Percentiles rank a stretch among this genome's conserved stretches.
phyloP scores from a whole-genome alignment of 2,329 filamentous ascomycete species.

The Colletotrichum simmondsii region DNA sequence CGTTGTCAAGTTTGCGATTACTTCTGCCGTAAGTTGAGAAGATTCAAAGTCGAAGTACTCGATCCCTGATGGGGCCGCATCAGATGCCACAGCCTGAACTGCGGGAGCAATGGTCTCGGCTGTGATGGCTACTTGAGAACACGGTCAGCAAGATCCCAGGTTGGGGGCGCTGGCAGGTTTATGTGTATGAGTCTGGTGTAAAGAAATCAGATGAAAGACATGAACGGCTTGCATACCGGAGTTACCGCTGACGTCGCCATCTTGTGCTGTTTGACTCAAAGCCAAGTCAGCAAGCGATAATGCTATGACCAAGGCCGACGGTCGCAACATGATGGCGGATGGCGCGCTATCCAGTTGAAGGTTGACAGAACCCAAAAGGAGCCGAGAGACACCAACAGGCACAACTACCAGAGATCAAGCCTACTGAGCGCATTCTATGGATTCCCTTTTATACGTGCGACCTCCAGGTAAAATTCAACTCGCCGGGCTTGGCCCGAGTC shows the following conservation, averaged over 20 bases:
- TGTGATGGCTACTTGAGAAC: background rate
- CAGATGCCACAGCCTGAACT: background rate
- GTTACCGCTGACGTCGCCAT: background rate
- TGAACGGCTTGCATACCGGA: background rate
- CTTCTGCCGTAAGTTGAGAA: background rate
- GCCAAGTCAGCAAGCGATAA: background rate
- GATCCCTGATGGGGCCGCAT: background rate
- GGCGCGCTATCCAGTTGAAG: background rate
- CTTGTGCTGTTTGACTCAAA: background rate
- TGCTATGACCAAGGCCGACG: background rate
- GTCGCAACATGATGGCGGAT: background rate
- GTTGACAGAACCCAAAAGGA: background rate
- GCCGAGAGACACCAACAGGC: background rate
- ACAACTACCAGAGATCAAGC: background rate
- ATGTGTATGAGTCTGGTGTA: background rate
- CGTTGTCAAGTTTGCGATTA: background rate
- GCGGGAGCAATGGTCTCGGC: background rate
- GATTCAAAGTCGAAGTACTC: constrained; percentile 13
- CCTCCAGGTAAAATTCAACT: background rate
- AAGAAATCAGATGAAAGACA: background rate
- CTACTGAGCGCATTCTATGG: background rate
- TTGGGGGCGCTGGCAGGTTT: background rate
- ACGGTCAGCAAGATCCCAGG: background rate
- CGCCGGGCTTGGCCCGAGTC: background rate
- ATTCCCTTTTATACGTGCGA: background rate